These are phyloP conservation scores for Mycosphaerelloides madeirae DNA, from an alignment of 2,329 filamentous ascomycete species.

Conservation along the genomic window DNA sequence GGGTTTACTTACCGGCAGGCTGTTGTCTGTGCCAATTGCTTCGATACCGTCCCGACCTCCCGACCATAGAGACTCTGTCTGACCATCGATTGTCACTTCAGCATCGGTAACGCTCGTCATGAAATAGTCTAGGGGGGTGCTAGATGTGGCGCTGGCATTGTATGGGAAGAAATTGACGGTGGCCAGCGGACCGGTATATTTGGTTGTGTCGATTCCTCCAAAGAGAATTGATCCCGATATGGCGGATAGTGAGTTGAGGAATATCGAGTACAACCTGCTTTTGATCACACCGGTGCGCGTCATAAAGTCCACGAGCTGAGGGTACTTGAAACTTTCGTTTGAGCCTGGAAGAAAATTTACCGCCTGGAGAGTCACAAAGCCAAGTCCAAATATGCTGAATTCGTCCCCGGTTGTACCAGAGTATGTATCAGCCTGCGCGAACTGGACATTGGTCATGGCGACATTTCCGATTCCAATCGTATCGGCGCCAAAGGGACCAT, in stretches of 20 bases:
- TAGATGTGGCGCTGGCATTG: conserved; percentile 5
- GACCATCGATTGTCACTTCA: conserved; percentile 15
- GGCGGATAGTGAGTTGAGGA: conserved; percentile 17
- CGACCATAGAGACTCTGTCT: conserved; percentile 19
- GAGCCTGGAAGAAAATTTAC: conserved; percentile 1
- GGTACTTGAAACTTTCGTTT: conserved; percentile 13
- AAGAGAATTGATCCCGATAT: conserved; percentile 32
- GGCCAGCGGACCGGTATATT: conserved; percentile 28
- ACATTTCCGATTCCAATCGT: conserved; percentile 24
- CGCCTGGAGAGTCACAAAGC: no score
- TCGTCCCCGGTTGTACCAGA: conserved; percentile 11
- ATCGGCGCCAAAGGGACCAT: conserved; percentile 22
- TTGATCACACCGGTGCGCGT: conserved; percentile 24
- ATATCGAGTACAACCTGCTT: conserved; percentile 26
- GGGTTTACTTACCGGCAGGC: conserved; percentile 18
- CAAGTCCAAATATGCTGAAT: no score
- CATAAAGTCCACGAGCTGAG: conserved; percentile 27
- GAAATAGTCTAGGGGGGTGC: conserved; percentile 22
- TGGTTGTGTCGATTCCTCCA: conserved; percentile 32
- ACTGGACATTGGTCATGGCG: conserved; percentile 20
- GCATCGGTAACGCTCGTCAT: conserved; percentile 29
- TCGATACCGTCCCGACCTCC: conserved; percentile 15
- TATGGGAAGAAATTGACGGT: conserved; percentile 30
- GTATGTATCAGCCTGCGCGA: conserved; percentile 26
- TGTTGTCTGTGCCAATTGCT: conserved; percentile 11